Conservation (phyloP, 2,329 filamentous ascomycete genomes). For the Lachnellula occidentalis region DNA sequence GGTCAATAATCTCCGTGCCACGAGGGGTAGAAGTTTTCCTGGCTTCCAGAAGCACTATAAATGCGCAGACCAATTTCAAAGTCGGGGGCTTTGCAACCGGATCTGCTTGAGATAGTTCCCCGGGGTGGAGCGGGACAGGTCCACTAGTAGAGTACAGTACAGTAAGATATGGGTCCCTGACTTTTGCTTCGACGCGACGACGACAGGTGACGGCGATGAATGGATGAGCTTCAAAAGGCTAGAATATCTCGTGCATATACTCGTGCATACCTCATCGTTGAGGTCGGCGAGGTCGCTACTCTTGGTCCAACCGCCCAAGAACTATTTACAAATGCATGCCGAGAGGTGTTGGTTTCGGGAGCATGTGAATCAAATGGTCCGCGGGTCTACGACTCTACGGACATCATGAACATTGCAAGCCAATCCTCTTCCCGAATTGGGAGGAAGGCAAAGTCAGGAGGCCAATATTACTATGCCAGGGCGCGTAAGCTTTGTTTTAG, state of each 20-base stretch:
- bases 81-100: neutral
- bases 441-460: neutral
- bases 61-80: constrained; percentile 11
- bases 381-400: too few relatives aligned
- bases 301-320: neutral
- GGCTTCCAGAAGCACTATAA: constrained; percentile 13
- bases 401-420: neutral
- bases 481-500: constrained; percentile 7
- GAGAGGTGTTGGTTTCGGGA: neutral
- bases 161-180: neutral
- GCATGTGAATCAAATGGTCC: neutral
- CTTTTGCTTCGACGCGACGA: constrained; percentile 4
- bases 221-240: too few relatives aligned
- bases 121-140: neutral
- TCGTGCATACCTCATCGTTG: too few relatives aligned
- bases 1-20: constrained; percentile 9
- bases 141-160: neutral
- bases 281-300: too few relatives aligned
- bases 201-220: neutral
- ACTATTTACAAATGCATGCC: neutral
- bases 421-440: neutral
- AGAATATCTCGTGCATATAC: too few relatives aligned
- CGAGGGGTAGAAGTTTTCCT: constrained; percentile 1
- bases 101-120: constrained; percentile 7
- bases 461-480: neutral